Evolutionary conservation across 228 moss, liverwort and hornwort genomes (phyloP).

Genomic region (Sphagnum magellanicum): DNA sequence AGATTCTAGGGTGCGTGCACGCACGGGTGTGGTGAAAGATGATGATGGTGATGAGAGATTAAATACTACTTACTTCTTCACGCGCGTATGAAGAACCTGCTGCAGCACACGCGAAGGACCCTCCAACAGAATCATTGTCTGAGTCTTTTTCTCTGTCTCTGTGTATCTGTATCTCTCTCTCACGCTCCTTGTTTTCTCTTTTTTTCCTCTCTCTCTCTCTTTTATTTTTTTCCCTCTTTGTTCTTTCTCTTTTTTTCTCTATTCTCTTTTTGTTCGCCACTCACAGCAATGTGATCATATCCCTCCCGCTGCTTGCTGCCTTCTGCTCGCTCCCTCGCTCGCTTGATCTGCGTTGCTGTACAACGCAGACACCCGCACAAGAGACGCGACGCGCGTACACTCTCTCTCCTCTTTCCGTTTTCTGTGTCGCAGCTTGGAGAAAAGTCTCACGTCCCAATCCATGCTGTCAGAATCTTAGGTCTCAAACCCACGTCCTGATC

Average conservation of each 20-base stretch:
- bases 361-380: too few relatives aligned
- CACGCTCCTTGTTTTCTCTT: background rate
- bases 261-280: background rate
- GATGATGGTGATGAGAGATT: background rate
- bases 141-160: background rate
- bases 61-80: slow-evolving; percentile 45
- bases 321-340: too few relatives aligned
- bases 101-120: slow-evolving; percentile 87
- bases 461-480: too few relatives aligned
- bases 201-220: background rate
- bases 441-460: too few relatives aligned
- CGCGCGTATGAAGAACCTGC: slow-evolving; percentile 70
- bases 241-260: background rate
- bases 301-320: too few relatives aligned
- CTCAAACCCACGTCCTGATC: too few relatives aligned
- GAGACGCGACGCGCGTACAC: too few relatives aligned
- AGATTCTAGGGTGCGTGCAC: too few relatives aligned
- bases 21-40: background rate
- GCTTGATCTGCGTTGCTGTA: too few relatives aligned
- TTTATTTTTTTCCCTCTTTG: background rate
- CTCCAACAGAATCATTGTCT: slow-evolving; percentile 83
- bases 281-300: too few relatives aligned
- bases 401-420: too few relatives aligned
- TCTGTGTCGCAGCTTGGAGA: too few relatives aligned
- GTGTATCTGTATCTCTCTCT: background rate